phyloP scores from a whole-genome alignment of 495 filamentous ascomycete genomes.

The Penicillium salamii region DNA sequence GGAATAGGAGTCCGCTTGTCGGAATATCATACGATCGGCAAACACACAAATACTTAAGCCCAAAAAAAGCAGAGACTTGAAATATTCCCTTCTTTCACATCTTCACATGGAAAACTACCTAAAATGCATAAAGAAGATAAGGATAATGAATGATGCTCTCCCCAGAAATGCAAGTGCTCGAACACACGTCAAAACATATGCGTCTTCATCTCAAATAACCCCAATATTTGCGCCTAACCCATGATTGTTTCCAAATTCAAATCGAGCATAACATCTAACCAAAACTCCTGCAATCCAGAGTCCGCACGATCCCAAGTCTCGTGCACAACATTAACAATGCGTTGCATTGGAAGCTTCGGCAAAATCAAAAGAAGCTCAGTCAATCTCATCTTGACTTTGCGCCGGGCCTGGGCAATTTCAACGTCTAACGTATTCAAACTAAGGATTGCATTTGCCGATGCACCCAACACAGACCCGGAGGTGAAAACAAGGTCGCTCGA shows the following conservation, averaged over 20 bases:
- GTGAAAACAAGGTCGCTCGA: constrained; percentile 27
- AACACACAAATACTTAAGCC: too few species aligned
- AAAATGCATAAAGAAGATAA: too few species aligned
- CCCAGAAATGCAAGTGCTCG: neutral
- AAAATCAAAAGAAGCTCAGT: constrained; percentile 23
- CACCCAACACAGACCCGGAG: constrained; percentile 17
- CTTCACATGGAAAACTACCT: too few species aligned
- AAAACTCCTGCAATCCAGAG: constrained; percentile 16
- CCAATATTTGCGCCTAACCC: constrained; percentile 8
- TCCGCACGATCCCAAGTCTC: constrained; percentile 24
- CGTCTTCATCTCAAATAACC: neutral
- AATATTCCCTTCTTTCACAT: too few species aligned
- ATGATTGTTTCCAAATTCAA: constrained; percentile 25
- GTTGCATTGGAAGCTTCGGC: constrained; percentile 25
- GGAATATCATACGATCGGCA: too few species aligned
- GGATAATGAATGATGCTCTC: too few species aligned
- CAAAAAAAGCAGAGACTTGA: too few species aligned
- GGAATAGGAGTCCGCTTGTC: too few species aligned
- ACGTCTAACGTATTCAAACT: constrained; percentile 22
- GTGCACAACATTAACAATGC: constrained; percentile 18
- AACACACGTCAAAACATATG: neutral
- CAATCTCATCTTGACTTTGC: constrained; percentile 22
- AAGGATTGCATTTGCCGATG: constrained; percentile 17
- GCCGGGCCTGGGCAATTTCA: constrained; percentile 26
- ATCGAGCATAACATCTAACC: constrained; percentile 27